Conservation (phyloP, 2,329 filamentous ascomycete species). For the Exophiala phaeomuriformis region DNA sequence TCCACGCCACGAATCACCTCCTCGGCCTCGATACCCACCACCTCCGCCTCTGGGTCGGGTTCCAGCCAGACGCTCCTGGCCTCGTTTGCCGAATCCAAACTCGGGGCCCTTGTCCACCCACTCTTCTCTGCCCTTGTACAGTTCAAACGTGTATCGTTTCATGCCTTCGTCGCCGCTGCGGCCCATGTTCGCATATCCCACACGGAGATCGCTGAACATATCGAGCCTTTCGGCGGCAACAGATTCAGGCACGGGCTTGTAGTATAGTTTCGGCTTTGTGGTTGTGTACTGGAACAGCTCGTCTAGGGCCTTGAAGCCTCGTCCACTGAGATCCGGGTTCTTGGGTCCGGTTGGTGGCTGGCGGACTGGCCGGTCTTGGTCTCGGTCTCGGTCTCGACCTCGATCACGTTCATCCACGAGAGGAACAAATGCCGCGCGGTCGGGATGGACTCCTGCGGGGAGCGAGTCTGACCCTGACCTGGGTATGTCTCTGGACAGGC, state of each 20-base stretch:
- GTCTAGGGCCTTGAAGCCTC: conserved; percentile 52
- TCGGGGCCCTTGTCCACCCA: conserved; percentile 69
- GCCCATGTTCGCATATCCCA: conserved; percentile 28
- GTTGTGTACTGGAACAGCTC: conserved; percentile 54
- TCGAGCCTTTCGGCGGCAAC: conserved; percentile 60
- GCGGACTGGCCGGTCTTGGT: conserved; percentile 11
- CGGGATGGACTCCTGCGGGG: conserved; percentile 16
- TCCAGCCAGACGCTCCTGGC: conserved; percentile 30
- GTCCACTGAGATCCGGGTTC: conserved; percentile 16
- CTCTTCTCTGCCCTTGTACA: conserved; percentile 42
- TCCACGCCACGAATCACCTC: conserved; percentile 19
- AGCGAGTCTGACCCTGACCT: conserved; percentile 2
- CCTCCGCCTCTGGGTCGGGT: conserved; percentile 27
- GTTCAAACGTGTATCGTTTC: conserved; percentile 67
- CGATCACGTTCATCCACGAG: conserved; percentile 1
- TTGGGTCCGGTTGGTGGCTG: conserved; percentile 6
- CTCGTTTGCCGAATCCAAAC: conserved; percentile 43
- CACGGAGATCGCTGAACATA: conserved; percentile 44
- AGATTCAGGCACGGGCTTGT: conserved; percentile 56
- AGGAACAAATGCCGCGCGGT: conserved; percentile 14
- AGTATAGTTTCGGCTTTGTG: conserved; percentile 59
- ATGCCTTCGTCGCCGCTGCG: conserved; percentile 46
- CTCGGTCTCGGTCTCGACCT: conserved; percentile 11
- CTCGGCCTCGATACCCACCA: conserved; percentile 20
- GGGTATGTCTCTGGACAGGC: conserved; percentile 5